Evolutionary conservation across 495 filamentous ascomycete genomes (phyloP), one percentile per base, ranked within the genome.

Genomic region (Aspergillus ellipticus): DNA sequence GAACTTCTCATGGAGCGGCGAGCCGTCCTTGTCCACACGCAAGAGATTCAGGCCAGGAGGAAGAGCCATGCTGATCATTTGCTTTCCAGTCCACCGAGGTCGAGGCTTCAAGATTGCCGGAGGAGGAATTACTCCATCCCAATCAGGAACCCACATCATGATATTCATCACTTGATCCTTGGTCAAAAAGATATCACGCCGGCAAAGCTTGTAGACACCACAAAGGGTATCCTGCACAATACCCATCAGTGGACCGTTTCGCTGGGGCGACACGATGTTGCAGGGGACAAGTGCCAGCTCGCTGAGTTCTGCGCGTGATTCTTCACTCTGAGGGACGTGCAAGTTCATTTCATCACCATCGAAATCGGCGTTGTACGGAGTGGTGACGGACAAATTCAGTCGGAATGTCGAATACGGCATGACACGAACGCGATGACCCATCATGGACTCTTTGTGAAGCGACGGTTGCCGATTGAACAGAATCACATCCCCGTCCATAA

Each of bases 271-370:
- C 16, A 99, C 94, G 62, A 99, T 96, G 68, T 99, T 96, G 56
- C 92, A 79, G 6, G 94, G 94, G 46, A 99, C 94, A 83, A 97
- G 87, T 70, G 94, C 96, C 35, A 99, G 85, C 65, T 96, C 82
- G 62, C 82, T 88, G 60, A 99, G 82, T 72, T 99, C 94, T 9
- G 94, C 93, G 10, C 94, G 85, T 20, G 94, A 90, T 72, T 99
- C 95, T 63, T 99, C 93, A 16, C 88, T 89, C 68, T 99, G 94
- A 7, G 94, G 95, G 41, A 99, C 95, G 79, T 99, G 94, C 71
- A 99, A 83, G 67, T 99, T 99, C 94, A 99, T 99, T 74, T 99
- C 94, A 72, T 99, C 94, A 60, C 94, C 94, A 67, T 99, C 94
- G 67, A 99, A 99, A 86, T 99, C 94, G 57, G 94, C 94, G 72